Evolutionary conservation across 2,329 filamentous ascomycete genomes (phyloP), one percentile per base, ranked within the genome.

Genomic region (Stachybotrys echinatus): DNA sequence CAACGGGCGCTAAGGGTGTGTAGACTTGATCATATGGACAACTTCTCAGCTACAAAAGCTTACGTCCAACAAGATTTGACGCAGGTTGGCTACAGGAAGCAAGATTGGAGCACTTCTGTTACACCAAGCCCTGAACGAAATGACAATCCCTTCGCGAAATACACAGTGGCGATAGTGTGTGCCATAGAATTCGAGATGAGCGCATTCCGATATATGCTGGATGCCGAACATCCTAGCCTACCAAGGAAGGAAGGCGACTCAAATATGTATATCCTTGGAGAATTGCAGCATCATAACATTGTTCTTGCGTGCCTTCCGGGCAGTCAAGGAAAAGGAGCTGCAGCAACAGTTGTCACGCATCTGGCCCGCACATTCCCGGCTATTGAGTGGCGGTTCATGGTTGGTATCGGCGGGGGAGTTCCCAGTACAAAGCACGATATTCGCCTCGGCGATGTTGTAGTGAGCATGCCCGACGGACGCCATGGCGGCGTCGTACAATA

Each of bases 401-500:
- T 44, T 44, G 42, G 42, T 7, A 44, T 44, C 22, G 42, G 42
- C 12, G 42, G 42, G 1, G 42, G 42, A 14, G 42, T 23, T 10
- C 42, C 42, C 20, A 44, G 42, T n/a, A 3, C 22, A 10, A 44
- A 23, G 22, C 42, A 44, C 20, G 42, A 44, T 20, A 44, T 44
- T 23, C 42, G 42, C 17, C 42, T 44, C 6, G 42, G 42, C 6
- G 42, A 44, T n/a, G 42, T 44, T 20, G 42, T 44, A 2, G 42
- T 44, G 6, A 44, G 42, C 6, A 23, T 21, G 21, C 42, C 42
- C 14, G 42, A 23, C 8, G 42, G 21, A 17, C 3, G 42, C 17
- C 42, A 44, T 44, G 42, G 42, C 42, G 42, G 42, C 14, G 42
- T 44, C 12, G 18, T 44, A 7, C 42, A 44, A 23, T 44, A 44